Evolutionary conservation across 169 alveolate species (phyloP), one percentile per base, ranked within the genome.

Genomic region (Eimeria acervulina): DNA sequence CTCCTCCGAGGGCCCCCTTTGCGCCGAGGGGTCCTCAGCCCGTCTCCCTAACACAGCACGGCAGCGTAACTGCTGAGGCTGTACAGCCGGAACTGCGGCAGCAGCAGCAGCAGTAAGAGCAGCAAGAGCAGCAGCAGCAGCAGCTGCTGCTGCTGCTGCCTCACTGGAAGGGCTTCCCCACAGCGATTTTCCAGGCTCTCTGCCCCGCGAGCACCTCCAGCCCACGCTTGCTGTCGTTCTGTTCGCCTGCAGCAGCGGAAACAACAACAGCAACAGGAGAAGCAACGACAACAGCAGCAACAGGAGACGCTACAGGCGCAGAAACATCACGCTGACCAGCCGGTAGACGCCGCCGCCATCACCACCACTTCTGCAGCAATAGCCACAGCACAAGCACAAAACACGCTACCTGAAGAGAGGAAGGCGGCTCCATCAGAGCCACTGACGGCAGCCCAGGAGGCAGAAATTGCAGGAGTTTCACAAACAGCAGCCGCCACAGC

Each of bases 101-200:
- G 68, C 68, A 55, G 68, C 28, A 55, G 21, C 68, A 28, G 44
- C 42, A 31, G 36, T 42, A 68, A 42, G 42, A n/a, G 80, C 40
- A n/a, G 68, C 68, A 63, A 19, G 1, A 55, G 68, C 28, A 55
- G 21, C 68, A 28, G 44, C 42, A 31, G 36, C 80, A 68, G 80
- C 80, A n/a, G 80, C 40, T 68, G 68, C 68, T 55, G 68, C 68
- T 55, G 68, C 68, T 55, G 68, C 68, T 51, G 59, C 59, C 28
- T 21, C 68, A 55, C 68, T 55, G 4, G 68, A 19, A 55, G 68
- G 68, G 68, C 26, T 26, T 55, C 68, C 55, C 55, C 55, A 47
- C 55, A 47, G 12, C 55, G 17, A 47, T 47, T 19, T 55, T 21
- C 28, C 68, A 19, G 28, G 68, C 68, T 21, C 68, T 19, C 6